These are phyloP conservation scores for Truncatella angustata DNA, from an alignment of 2,329 filamentous ascomycete genomes.

Conservation along the genomic window DNA sequence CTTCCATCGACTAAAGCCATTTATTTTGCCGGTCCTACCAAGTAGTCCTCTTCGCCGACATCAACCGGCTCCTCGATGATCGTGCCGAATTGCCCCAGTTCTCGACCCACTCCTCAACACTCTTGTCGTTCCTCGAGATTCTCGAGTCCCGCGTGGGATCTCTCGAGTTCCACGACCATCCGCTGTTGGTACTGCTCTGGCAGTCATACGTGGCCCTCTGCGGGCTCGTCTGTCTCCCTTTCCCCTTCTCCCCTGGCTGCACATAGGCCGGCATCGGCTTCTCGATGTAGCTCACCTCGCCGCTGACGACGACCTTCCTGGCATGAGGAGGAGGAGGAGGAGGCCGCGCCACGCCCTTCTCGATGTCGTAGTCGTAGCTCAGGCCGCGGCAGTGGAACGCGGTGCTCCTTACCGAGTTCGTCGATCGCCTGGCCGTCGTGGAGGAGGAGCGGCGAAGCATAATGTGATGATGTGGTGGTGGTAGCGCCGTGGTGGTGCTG, in stretches of 20 bases:
- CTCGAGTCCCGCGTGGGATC: background rate
- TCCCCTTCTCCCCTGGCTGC: background rate
- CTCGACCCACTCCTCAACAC: background rate
- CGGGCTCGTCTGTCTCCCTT: background rate
- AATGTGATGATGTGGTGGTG: too few relatives aligned
- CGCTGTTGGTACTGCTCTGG: constrained; percentile 1
- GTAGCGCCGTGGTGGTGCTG: background rate
- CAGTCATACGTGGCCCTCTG: background rate
- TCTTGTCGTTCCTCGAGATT: background rate
- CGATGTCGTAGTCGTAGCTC: background rate
- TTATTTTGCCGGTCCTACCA: background rate
- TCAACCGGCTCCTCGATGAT: background rate
- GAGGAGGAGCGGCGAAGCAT: too few relatives aligned
- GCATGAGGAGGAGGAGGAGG: too few relatives aligned
- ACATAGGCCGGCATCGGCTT: background rate
- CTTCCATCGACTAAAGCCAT: too few relatives aligned
- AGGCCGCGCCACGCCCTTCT: too few relatives aligned
- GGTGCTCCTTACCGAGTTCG: background rate
- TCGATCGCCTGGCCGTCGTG: too few relatives aligned
- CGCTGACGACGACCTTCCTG: background rate
- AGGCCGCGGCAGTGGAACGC: constrained; percentile 4
- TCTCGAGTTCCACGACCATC: constrained; percentile 5
- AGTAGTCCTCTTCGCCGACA: constrained; percentile 1
- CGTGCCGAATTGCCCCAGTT: constrained; percentile 2
- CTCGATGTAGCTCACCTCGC: background rate